These are phyloP conservation scores for Aspergillus baeticus DNA, from an alignment of 495 filamentous ascomycete species.

Conservation along the genomic window DNA sequence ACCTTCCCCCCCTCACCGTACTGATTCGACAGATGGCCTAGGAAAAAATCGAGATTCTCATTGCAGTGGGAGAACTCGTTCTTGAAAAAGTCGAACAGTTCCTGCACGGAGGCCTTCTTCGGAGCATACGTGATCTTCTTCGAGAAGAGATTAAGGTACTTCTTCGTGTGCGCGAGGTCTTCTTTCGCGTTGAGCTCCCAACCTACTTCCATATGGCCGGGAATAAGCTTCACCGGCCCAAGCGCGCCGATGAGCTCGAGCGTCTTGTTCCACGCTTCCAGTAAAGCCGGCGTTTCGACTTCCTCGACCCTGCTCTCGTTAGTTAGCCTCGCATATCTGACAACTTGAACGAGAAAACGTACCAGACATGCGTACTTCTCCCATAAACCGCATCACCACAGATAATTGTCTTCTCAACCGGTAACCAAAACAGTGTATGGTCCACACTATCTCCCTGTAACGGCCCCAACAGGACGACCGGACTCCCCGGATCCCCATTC, in stretches of 20 bases:
- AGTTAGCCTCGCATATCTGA: background rate
- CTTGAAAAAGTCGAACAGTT: conserved; percentile 29
- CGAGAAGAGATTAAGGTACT: conserved; percentile 22
- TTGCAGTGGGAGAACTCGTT: conserved; percentile 18
- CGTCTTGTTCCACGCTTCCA: conserved; percentile 24
- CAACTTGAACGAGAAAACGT: background rate
- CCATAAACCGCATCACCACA: conserved; percentile 24
- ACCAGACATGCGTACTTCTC: conserved; percentile 19
- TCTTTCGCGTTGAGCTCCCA: conserved; percentile 26
- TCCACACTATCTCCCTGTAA: conserved; percentile 24
- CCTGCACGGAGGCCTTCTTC: conserved; percentile 20
- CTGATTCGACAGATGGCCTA: conserved; percentile 22
- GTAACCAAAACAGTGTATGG: conserved; percentile 27
- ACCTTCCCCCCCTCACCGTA: conserved; percentile 23
- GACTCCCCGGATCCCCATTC: conserved; percentile 20
- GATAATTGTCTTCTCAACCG: conserved; percentile 16
- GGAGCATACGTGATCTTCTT: conserved; percentile 24
- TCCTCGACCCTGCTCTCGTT: conserved; percentile 23
- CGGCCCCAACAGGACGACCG: conserved; percentile 19
- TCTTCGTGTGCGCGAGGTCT: conserved; percentile 24
- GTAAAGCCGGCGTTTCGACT: conserved; percentile 25
- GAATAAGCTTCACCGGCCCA: conserved; percentile 21
- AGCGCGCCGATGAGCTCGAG: conserved; percentile 24
- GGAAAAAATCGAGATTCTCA: conserved; percentile 24
- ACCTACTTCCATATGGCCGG: conserved; percentile 27